Evolutionary conservation across 1,284 basidiomycete species (phyloP).

Genomic region (Malassezia sympodialis): DNA sequence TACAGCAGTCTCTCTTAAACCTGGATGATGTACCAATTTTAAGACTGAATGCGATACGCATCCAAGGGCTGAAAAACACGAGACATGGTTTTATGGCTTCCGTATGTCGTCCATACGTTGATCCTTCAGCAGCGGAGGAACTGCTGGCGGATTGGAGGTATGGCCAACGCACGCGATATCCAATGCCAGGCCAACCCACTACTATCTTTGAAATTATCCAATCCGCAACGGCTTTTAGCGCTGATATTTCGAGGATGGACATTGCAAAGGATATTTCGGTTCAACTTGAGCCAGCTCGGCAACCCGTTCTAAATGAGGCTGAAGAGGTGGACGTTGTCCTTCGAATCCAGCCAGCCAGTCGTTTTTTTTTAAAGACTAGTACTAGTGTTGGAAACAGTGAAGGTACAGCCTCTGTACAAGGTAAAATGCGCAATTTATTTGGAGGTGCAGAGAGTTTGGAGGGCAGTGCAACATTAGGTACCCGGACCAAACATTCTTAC

Average conservation of each 20-base stretch:
- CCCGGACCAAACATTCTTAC: slow-evolving; percentile 74
- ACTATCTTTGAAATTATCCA: slow-evolving; percentile 52
- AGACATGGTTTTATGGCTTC: slow-evolving; percentile 68
- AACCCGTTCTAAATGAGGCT: slow-evolving; percentile 55
- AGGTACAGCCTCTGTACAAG: slow-evolving; percentile 55
- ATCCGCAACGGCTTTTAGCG: slow-evolving; percentile 62
- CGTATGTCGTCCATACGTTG: slow-evolving; percentile 62
- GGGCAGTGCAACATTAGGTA: slow-evolving; percentile 72
- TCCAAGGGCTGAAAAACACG: slow-evolving; percentile 66
- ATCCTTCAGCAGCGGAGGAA: slow-evolving; percentile 23
- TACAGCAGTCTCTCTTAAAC: slow-evolving; percentile 19
- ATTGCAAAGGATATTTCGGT: slow-evolving; percentile 66
- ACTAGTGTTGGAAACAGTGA: slow-evolving; percentile 92
- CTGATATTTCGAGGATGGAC: slow-evolving; percentile 62
- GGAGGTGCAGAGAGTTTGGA: slow-evolving; percentile 84
- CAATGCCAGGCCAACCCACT: slow-evolving; percentile 30
- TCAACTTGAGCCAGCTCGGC: slow-evolving; percentile 58
- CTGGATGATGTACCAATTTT: slow-evolving; percentile 20
- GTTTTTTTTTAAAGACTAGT: slow-evolving; percentile 70
- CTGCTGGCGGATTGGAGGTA: slow-evolving; percentile 25
- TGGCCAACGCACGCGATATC: slow-evolving; percentile 36
- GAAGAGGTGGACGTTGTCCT: slow-evolving; percentile 80
- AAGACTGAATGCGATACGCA: slow-evolving; percentile 62
- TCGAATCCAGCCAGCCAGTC: slow-evolving; percentile 63
- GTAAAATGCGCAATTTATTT: slow-evolving; percentile 60